Percentiles rank a stretch among this genome's conserved stretches.
These are phyloP conservation scores for Coemansia sp. DNA, from an alignment of 192 early-diverging fungal species.

Conservation along the genomic window DNA sequence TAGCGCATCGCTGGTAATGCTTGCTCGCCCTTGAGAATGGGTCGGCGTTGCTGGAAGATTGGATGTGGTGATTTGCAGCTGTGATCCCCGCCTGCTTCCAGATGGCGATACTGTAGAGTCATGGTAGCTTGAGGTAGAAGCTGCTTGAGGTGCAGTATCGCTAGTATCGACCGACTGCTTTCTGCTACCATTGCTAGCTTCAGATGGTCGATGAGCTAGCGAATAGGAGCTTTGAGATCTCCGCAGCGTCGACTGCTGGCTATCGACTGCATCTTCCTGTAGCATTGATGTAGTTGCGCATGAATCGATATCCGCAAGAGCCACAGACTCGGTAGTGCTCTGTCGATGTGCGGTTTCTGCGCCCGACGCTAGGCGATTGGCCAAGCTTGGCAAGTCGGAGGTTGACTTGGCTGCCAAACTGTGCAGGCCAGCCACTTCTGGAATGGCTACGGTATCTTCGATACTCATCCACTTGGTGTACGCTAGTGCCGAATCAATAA, in stretches of 20 bases:
- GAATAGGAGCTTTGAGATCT: conserved; percentile 8
- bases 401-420: not conserved
- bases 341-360: too few relatives aligned
- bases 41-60: conserved; percentile 9
- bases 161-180: not conserved
- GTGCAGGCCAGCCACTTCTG: not conserved
- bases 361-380: too few relatives aligned
- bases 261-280: not conserved
- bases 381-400: conserved; percentile 1
- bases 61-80: conserved; percentile 13
- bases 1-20: conserved; percentile 11
- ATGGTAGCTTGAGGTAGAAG: not conserved
- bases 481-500: conserved; percentile 36
- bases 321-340: too few relatives aligned
- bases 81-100: not conserved
- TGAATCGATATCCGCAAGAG: too few relatives aligned
- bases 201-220: not conserved
- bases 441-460: not conserved
- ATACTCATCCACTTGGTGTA: conserved; percentile 26
- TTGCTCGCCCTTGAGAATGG: conserved; percentile 5
- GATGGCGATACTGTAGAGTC: not conserved
- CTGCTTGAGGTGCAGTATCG: too few relatives aligned
- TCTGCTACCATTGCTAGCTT: not conserved
- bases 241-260: not conserved
- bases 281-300: not conserved